Evolutionary conservation across 2,329 filamentous ascomycete genomes (phyloP).

Genomic region (Exophiala sideris): DNA sequence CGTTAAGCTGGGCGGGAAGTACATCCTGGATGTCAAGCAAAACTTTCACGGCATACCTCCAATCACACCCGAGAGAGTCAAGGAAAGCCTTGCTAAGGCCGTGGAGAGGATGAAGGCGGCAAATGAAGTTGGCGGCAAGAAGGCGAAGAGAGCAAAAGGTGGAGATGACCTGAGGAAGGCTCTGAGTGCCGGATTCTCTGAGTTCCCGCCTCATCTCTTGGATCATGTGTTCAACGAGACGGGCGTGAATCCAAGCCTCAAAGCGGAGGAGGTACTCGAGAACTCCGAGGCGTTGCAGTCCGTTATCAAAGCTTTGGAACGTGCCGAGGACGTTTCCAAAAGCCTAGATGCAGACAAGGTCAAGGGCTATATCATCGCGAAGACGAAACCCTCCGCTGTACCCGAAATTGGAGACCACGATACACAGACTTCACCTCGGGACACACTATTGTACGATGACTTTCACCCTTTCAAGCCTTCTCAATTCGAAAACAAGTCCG

Average conservation of each 20-base stretch:
- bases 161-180: slow-evolving; percentile 75
- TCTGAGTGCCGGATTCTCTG: slow-evolving; percentile 77
- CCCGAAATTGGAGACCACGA: slow-evolving; percentile 35
- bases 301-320: slow-evolving; percentile 65
- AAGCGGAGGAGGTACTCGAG: slow-evolving; percentile 67
- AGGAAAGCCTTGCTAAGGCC: slow-evolving; percentile 64
- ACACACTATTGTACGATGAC: slow-evolving; percentile 74
- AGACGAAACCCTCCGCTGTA: slow-evolving; percentile 41
- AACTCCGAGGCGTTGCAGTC: slow-evolving; percentile 62
- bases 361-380: slow-evolving; percentile 87
- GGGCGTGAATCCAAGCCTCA: slow-evolving; percentile 65
- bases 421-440: slow-evolving; percentile 34
- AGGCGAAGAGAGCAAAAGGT: slow-evolving; percentile 69
- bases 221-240: slow-evolving; percentile 76
- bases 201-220: slow-evolving; percentile 81
- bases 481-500: slow-evolving; percentile 69
- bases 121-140: slow-evolving; percentile 47
- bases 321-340: slow-evolving; percentile 67
- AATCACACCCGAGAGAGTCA: slow-evolving; percentile 70
- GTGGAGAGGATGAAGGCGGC: slow-evolving; percentile 39
- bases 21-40: slow-evolving; percentile 76
- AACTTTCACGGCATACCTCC: slow-evolving; percentile 74
- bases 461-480: slow-evolving; percentile 88
- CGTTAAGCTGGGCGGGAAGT: slow-evolving; percentile 71
- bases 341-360: slow-evolving; percentile 63